Percentiles rank a stretch among this genome's conserved stretches.
These are phyloP conservation scores for Gyromitra esculenta DNA, from an alignment of 2,329 filamentous ascomycete species.

Conservation along the genomic window DNA sequence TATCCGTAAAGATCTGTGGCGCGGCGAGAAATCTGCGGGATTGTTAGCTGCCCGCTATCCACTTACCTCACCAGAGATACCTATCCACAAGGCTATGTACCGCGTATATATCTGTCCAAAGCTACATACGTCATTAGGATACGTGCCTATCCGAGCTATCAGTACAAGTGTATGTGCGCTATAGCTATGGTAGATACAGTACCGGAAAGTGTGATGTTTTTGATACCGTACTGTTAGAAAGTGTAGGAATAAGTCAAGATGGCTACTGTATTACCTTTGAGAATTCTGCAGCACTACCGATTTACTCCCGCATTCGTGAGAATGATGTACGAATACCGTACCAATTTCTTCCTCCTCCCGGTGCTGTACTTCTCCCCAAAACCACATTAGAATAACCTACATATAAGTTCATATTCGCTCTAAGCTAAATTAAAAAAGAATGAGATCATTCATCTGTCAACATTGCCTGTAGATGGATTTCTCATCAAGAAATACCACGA, in stretches of 20 bases:
- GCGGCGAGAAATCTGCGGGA: conserved; percentile 4
- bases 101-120: background rate
- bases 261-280: too few relatives aligned
- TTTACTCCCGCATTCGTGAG: too few relatives aligned
- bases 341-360: background rate
- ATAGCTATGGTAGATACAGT: too few relatives aligned
- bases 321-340: background rate
- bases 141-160: too few relatives aligned
- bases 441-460: background rate
- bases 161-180: background rate
- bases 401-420: background rate
- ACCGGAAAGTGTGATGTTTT: too few relatives aligned
- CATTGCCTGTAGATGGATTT: background rate
- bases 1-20: background rate
- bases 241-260: too few relatives aligned
- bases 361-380: too few relatives aligned
- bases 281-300: too few relatives aligned
- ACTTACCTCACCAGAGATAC: background rate
- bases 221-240: too few relatives aligned
- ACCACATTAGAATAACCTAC: background rate
- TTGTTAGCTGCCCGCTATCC: conserved; percentile 13
- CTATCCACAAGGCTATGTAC: background rate
- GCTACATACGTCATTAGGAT: background rate
- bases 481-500: background rate
- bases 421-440: background rate